Evolutionary conservation across 768 basidiomycete species (phyloP), one percentile per base, ranked within the genome.

Genomic region (Tricholoma furcatifolium): DNA sequence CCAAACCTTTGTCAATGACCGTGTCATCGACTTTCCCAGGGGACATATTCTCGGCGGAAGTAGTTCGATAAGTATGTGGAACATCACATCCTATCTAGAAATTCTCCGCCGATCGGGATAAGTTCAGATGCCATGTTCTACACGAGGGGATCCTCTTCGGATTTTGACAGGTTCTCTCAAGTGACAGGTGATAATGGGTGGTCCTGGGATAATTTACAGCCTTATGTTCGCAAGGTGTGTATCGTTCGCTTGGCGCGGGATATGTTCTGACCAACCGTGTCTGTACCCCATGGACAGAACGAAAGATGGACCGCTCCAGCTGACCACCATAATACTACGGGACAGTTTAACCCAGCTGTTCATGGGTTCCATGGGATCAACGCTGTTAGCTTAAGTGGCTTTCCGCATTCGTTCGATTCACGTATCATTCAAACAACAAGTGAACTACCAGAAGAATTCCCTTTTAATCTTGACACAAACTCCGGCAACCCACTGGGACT

Each of bases 381-480:
- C 42, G 32, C 57, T 20, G 64, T 72, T 47, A 65, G 67, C 43
- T 53, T 69, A 12, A 47, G 60, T 27, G 62, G 66, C 8, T 63
- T 51, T 38, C 53, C 62, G 23, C 47, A 52, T 11, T 38, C 66
- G 6, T 65, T 68, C 15, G 71, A 75, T 50, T 53, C 56, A 2
- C 67, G 62, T 9, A 60, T 75, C n/a, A 58, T 76, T 9, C 55
- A 64, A 43, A 67, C 74, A 0, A 65, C 70, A 0, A 31, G 63
- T 15, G 64, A 77, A 44, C 61, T 75, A 6, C 52, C 62, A 1
- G 59, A 65, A 8, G 68, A 72, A 40, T 79, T 73, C 52, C 65
- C 71, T 2, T 77, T 65, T 55, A 75, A 74, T 54, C 31, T 62
- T 12, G 79, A 80, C 57, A 65, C 66, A 51, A 77, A 78, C 54